Percentiles rank a stretch among this genome's conserved stretches.
phyloP scores from a whole-genome alignment of 345 rosid species.

The Lumnitzera littorea region DNA sequence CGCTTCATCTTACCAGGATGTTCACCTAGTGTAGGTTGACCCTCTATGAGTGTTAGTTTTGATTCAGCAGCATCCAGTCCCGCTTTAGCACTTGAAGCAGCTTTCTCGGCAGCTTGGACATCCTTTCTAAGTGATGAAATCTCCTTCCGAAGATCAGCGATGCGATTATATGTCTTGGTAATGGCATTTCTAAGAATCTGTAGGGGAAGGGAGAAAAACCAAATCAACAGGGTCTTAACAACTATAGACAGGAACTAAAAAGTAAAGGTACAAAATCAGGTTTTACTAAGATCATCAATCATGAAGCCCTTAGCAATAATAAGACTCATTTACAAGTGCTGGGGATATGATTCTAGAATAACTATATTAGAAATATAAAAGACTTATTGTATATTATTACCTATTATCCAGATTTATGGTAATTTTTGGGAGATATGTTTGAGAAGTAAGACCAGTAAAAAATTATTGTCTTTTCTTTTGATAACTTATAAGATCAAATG shows the following conservation, averaged over 20 bases:
- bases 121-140: conserved; percentile 53
- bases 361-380: too few species aligned
- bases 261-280: not conserved
- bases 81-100: conserved; percentile 57
- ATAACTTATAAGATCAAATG: too few species aligned
- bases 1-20: conserved; percentile 77
- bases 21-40: conserved; percentile 91
- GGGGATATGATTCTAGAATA: too few species aligned
- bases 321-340: too few species aligned
- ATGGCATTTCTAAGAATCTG: conserved; percentile 93
- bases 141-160: conserved; percentile 88
- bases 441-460: too few species aligned
- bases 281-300: not conserved
- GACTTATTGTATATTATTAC: too few species aligned
- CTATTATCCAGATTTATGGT: too few species aligned
- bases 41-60: conserved; percentile 72
- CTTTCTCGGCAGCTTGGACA: conserved; percentile 61
- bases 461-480: too few species aligned
- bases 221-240: conserved; percentile 1
- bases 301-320: not conserved
- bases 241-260: not conserved
- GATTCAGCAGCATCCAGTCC: conserved; percentile 78
- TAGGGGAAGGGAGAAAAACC: conserved; percentile 1
- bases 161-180: conserved; percentile 83
- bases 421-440: too few species aligned